phyloP scores from a whole-genome alignment of 1,284 basidiomycete genomes.

The Sporisorium exsertum region DNA sequence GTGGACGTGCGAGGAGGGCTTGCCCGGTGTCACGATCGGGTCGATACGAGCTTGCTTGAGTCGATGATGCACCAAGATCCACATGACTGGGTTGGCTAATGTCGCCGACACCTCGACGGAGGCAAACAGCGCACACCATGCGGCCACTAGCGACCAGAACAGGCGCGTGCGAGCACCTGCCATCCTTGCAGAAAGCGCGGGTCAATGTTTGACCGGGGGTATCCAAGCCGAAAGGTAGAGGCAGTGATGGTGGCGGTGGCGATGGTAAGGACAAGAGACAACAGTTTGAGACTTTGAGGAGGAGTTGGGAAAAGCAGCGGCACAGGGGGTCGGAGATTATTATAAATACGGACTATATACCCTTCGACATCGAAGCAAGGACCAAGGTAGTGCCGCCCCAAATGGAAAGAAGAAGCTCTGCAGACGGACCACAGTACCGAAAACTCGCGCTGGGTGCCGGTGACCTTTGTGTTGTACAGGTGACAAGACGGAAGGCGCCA shows the following conservation, averaged over 20 bases:
- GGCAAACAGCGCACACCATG: constrained; percentile 19
- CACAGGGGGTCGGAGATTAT: not conserved
- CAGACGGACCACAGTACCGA: not conserved
- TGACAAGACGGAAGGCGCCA: not conserved
- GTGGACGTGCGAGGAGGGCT: constrained; percentile 71
- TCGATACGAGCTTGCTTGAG: constrained; percentile 71
- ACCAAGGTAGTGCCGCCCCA: not conserved
- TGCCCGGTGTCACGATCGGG: constrained; percentile 71
- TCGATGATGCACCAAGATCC: constrained; percentile 49
- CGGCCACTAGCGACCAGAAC: constrained; percentile 12
- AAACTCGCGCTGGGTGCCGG: not conserved
- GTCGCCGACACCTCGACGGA: constrained; percentile 20
- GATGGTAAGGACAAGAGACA: not conserved
- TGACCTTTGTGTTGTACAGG: not conserved
- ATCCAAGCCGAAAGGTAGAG: not conserved
- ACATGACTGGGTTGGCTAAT: constrained; percentile 33
- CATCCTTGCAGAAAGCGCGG: constrained; percentile 5
- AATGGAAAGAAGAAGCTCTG: not conserved
- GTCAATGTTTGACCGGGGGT: not conserved
- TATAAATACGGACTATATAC: not conserved
- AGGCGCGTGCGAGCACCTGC: constrained; percentile 3
- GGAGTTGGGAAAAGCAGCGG: not conserved
- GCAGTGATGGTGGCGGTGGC: not conserved
- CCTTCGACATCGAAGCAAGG: not conserved
- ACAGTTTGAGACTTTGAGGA: not conserved